Conservation (phyloP, 148 eudicot genomes). For the Cornus controversa region DNA sequence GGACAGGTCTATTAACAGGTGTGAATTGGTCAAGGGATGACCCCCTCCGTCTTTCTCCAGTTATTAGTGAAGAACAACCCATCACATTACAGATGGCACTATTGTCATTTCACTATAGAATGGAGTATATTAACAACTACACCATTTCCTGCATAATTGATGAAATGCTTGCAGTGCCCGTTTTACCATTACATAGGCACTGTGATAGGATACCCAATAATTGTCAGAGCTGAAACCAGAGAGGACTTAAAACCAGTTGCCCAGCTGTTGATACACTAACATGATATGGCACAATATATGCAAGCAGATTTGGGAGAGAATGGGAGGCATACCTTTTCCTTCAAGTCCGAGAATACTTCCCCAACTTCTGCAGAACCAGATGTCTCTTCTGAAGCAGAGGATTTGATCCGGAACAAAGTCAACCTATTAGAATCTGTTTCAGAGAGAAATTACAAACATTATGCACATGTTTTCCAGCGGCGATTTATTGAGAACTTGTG, state of each 20-base stretch:
- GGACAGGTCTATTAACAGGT: not conserved
- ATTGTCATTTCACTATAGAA: not conserved
- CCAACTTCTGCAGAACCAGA: slow-evolving; percentile 28
- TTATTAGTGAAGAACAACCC: not conserved
- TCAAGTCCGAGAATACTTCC: slow-evolving; percentile 42
- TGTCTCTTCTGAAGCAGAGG: slow-evolving; percentile 47
- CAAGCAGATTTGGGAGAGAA: not conserved
- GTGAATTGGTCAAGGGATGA: not conserved
- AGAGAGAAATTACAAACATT: slow-evolving; percentile 3
- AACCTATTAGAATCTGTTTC: slow-evolving; percentile 38
- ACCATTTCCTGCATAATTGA: not conserved
- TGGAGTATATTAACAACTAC: not conserved
- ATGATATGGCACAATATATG: too few relatives aligned
- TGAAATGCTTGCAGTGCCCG: not conserved
- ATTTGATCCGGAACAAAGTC: slow-evolving; percentile 37
- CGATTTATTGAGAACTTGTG: too few relatives aligned
- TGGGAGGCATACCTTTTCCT: slow-evolving; percentile 39
- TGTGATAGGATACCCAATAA: not conserved
- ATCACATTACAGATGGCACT: not conserved
- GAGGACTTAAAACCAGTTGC: not conserved
- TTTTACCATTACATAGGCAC: not conserved
- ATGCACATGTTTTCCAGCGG: too few relatives aligned
- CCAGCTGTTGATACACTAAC: not conserved
- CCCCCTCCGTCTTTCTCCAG: not conserved
- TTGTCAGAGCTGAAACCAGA: not conserved